Evolutionary conservation across 2,329 filamentous ascomycete genomes (phyloP).

Genomic region (Fusarium fujikuroi): DNA sequence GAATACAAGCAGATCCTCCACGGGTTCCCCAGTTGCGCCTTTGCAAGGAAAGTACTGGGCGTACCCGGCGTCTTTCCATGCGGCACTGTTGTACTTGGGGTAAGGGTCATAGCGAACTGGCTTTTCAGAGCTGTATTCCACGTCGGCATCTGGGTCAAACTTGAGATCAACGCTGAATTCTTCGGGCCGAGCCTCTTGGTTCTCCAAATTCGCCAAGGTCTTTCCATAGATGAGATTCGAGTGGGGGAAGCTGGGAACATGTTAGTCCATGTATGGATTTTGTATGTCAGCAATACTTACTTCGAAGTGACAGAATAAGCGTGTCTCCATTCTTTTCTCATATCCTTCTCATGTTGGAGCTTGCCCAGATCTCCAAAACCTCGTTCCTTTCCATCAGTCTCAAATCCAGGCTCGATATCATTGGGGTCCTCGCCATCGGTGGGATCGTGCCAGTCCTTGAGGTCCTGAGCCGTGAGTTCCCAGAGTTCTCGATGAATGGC

Average conservation of each 20-base stretch:
- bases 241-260: conserved; percentile 53
- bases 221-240: conserved; percentile 67
- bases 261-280: background rate
- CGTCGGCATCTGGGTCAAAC: conserved; percentile 48
- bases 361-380: conserved; percentile 48
- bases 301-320: conserved; percentile 54
- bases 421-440: conserved; percentile 50
- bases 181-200: conserved; percentile 52
- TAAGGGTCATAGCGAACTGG: conserved; percentile 76
- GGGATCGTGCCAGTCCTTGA: conserved; percentile 51
- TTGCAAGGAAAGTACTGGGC: conserved; percentile 72
- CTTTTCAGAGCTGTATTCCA: conserved; percentile 56
- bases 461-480: conserved; percentile 51
- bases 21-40: conserved; percentile 68
- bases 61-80: conserved; percentile 67
- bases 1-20: conserved; percentile 72
- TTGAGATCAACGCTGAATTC: conserved; percentile 47
- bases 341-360: conserved; percentile 56
- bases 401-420: conserved; percentile 51
- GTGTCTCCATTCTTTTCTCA: conserved; percentile 54
- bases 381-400: conserved; percentile 51
- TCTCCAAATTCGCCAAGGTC: conserved; percentile 60
- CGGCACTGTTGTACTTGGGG: conserved; percentile 72
- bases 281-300: conserved; percentile 47
- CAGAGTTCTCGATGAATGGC: conserved; percentile 41